Evolutionary conservation across 306 rosid species (phyloP).

Genomic region (Parietaria judaica): DNA sequence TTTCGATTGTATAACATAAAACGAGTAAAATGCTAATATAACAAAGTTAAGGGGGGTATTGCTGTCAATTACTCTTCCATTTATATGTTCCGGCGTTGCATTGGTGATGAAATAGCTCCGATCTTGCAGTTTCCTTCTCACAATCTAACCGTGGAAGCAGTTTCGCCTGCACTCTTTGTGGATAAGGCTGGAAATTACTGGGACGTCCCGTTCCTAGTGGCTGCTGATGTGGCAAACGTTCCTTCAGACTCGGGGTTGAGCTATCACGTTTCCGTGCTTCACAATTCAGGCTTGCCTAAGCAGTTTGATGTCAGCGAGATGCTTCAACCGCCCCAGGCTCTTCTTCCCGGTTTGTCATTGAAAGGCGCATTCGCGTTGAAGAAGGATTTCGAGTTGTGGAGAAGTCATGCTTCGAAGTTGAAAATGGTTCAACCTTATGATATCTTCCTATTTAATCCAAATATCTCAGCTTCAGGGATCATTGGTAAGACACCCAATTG

Average conservation of each 20-base stretch:
- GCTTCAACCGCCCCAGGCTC: slow-evolving; percentile 32
- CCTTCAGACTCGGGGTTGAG: slow-evolving; percentile 47
- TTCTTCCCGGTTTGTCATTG: slow-evolving; percentile 73
- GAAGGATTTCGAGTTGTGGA: slow-evolving; percentile 63
- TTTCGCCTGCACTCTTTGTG: slow-evolving; percentile 73
- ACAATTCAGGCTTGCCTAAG: slow-evolving; percentile 53
- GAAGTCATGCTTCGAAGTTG: slow-evolving; percentile 52
- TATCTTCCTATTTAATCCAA: slow-evolving; percentile 67
- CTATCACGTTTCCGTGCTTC: slow-evolving; percentile 59
- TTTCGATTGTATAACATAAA: background rate
- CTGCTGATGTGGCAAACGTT: slow-evolving; percentile 63
- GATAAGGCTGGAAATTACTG: slow-evolving; percentile 69
- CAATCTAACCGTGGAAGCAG: slow-evolving; percentile 67
- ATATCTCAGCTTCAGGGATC: slow-evolving; percentile 60
- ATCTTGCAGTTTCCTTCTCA: slow-evolving; percentile 67
- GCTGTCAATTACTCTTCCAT: background rate
- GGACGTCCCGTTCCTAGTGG: slow-evolving; percentile 80
- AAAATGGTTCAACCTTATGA: slow-evolving; percentile 70
- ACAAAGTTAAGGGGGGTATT: too few relatives aligned
- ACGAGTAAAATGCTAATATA: too few relatives aligned
- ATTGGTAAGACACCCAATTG: slow-evolving; percentile 39
- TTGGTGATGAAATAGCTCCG: slow-evolving; percentile 3
- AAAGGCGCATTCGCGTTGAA: slow-evolving; percentile 57
- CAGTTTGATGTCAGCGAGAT: slow-evolving; percentile 28
- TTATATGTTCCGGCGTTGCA: background rate